Conservation (phyloP, 805 yeast genomes). For the Candida pseudofarinosa region DNA sequence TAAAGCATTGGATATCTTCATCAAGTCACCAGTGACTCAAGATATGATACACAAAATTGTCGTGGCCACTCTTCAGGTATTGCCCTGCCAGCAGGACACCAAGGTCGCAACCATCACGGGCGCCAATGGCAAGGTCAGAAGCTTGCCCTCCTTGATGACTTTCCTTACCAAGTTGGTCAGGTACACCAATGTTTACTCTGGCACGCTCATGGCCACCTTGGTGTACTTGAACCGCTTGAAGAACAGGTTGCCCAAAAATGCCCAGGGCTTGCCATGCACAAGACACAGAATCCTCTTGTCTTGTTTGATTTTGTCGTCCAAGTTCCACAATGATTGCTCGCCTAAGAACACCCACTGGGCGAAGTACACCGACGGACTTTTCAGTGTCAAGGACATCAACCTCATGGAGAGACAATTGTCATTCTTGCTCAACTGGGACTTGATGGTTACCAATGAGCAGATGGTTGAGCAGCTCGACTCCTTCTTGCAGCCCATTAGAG, state of each 20-base stretch:
- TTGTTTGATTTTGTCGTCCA: constrained; percentile 67
- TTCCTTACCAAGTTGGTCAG: constrained; percentile 69
- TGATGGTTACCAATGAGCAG: constrained; percentile 45
- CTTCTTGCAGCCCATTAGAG: constrained; percentile 51
- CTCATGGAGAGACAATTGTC: constrained; percentile 77
- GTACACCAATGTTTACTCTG: constrained; percentile 76
- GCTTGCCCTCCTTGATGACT: constrained; percentile 67
- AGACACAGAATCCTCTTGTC: constrained; percentile 74
- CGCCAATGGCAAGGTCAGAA: constrained; percentile 27
- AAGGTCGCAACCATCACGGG: constrained; percentile 24
- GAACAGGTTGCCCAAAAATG: constrained; percentile 60
- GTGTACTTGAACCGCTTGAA: constrained; percentile 63
- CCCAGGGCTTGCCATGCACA: constrained; percentile 76
- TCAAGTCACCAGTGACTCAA: constrained; percentile 65
- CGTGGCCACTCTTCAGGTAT: constrained; percentile 59
- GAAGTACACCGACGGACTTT: constrained; percentile 69
- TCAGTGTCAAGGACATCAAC: constrained; percentile 64
- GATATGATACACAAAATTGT: constrained; percentile 72
- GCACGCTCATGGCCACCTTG: constrained; percentile 69
- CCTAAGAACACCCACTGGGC: constrained; percentile 82
- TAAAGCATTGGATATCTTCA: constrained; percentile 55
- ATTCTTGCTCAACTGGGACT: constrained; percentile 67
- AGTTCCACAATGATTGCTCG: constrained; percentile 72
- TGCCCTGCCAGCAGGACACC: constrained; percentile 53
- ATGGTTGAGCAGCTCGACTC: constrained; percentile 37